Conservation (phyloP, 2,329 filamentous ascomycete species). For the Pochonia chlamydosporia region DNA sequence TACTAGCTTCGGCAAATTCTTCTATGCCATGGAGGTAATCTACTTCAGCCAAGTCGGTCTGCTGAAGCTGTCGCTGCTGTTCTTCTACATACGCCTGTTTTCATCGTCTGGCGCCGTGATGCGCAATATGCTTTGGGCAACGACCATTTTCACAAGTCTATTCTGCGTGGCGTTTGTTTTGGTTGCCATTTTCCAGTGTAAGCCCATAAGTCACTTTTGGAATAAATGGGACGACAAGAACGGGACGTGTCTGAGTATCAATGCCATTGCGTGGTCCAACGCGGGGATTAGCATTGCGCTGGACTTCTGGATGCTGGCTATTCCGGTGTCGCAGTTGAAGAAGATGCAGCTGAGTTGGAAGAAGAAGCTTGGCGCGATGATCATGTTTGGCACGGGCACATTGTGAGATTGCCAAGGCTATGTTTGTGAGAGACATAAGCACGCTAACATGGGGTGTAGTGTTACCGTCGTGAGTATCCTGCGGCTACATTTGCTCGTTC, state of each 20-base stretch:
- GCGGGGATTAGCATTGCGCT: constrained; percentile 39
- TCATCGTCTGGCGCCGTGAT: constrained; percentile 35
- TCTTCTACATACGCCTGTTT: constrained; percentile 43
- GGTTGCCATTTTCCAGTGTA: constrained; percentile 37
- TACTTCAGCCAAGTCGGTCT: constrained; percentile 36
- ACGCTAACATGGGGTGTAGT: constrained; percentile 5
- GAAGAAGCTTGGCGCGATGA: constrained; percentile 32
- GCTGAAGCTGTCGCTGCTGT: constrained; percentile 38
- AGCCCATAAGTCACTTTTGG: constrained; percentile 41
- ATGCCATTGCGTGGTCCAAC: constrained; percentile 37
- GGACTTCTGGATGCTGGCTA: constrained; percentile 38
- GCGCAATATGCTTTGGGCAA: constrained; percentile 26
- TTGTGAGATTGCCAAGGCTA: constrained; percentile 2
- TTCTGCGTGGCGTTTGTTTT: constrained; percentile 31
- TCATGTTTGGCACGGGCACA: constrained; percentile 31
- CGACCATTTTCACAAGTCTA: constrained; percentile 25
- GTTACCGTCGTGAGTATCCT: constrained; percentile 16
- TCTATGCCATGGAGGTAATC: constrained; percentile 29
- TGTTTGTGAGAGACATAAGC: background rate
- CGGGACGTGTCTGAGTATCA: constrained; percentile 39
- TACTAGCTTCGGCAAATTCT: constrained; percentile 29
- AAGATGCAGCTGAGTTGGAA: constrained; percentile 29
- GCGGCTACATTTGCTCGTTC: constrained; percentile 12
- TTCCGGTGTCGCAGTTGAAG: constrained; percentile 34
- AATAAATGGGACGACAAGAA: constrained; percentile 36